Percentiles rank a stretch among this genome's conserved stretches.
phyloP scores from a whole-genome alignment of 2,329 filamentous ascomycete species.

The Pezicula rhizophila region DNA sequence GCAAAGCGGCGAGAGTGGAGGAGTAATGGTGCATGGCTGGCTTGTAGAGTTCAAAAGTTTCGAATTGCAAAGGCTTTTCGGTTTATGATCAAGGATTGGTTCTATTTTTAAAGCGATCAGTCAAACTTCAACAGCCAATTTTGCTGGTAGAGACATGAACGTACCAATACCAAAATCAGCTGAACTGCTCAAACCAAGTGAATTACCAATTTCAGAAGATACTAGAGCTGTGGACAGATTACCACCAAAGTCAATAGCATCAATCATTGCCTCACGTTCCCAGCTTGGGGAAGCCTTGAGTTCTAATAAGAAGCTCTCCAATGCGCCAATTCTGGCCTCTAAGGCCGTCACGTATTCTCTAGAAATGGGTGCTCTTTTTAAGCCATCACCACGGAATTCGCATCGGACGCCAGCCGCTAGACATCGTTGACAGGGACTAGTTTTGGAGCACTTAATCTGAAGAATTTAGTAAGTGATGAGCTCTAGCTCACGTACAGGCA shows the following conservation, averaged over 20 bases:
- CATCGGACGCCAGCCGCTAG: slow-evolving; percentile 6
- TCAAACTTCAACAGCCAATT: no score
- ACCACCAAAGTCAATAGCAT: background rate
- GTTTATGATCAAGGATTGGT: no score
- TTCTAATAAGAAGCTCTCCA: slow-evolving; percentile 4
- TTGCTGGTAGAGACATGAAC: no score
- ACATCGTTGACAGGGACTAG: slow-evolving; percentile 7
- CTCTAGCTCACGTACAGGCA: background rate
- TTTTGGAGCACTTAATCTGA: slow-evolving; percentile 10
- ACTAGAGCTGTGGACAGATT: no score
- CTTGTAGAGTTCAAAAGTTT: no score
- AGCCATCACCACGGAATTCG: slow-evolving; percentile 9
- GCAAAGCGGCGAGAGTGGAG: no score
- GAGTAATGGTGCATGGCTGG: no score
- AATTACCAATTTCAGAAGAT: no score
- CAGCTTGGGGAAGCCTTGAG: slow-evolving; percentile 1
- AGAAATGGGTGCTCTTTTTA: slow-evolving; percentile 9
- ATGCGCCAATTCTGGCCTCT: slow-evolving; percentile 5
- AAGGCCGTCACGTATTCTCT: slow-evolving; percentile 8
- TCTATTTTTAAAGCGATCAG: no score
- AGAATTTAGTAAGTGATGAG: background rate
- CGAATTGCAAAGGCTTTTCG: no score
- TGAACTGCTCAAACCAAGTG: no score
- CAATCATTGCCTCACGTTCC: background rate
- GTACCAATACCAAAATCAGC: no score